phyloP scores from a whole-genome alignment of 2,329 filamentous ascomycete species.

The Ophiostoma ulmi region DNA sequence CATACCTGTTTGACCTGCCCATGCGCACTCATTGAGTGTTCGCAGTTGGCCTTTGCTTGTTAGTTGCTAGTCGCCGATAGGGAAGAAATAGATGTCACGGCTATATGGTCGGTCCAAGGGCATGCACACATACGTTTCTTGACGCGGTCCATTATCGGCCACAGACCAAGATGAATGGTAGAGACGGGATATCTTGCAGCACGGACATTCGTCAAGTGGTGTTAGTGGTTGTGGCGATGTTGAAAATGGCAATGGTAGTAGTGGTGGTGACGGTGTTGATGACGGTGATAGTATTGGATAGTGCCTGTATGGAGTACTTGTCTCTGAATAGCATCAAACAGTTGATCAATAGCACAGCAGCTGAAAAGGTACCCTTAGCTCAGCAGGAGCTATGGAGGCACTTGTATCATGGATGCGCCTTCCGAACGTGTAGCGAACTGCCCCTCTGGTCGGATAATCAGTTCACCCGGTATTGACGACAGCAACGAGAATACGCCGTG shows the following conservation, averaged over 20 bases:
- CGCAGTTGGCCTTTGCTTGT: constrained; percentile 71
- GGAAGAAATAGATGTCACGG: background rate
- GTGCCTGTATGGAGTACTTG: background rate
- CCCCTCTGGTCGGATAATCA: background rate
- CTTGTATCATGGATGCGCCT: background rate
- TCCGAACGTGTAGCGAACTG: background rate
- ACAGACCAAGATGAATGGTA: constrained; percentile 27
- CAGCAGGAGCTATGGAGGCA: background rate
- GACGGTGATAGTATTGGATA: background rate
- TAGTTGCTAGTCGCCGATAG: constrained; percentile 25
- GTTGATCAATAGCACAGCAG: background rate
- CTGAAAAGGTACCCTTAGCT: background rate
- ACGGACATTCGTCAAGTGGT: constrained; percentile 17
- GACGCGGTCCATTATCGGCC: constrained; percentile 57
- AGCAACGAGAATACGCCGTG: background rate
- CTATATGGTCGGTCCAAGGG: background rate
- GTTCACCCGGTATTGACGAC: background rate
- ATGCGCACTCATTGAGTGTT: constrained; percentile 78
- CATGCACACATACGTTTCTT: constrained; percentile 52
- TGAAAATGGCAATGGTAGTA: background rate
- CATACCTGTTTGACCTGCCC: constrained; percentile 81
- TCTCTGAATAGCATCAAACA: background rate
- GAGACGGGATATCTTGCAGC: constrained; percentile 3
- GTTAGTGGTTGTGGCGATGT: background rate
- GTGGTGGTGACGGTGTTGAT: background rate